Evolutionary conservation across 768 basidiomycete genomes (phyloP).

Genomic region (Leccinum subgranulosum): DNA sequence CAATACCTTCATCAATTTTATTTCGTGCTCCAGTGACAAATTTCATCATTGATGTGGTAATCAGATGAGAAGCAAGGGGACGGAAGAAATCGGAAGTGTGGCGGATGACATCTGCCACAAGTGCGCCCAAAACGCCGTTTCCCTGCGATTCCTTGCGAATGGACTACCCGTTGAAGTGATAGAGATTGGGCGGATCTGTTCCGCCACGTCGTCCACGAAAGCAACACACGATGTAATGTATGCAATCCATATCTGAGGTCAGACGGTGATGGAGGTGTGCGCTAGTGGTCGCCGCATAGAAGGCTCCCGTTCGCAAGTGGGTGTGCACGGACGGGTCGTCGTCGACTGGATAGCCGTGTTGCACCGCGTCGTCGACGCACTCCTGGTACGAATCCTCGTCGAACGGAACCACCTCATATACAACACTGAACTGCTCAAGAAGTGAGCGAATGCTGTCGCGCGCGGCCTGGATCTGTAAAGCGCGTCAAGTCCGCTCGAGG

Average conservation of each 20-base stretch:
- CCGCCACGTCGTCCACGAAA: background rate
- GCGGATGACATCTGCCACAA: background rate
- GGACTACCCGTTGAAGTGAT: background rate
- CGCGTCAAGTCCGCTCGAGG: background rate
- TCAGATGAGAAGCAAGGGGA: background rate
- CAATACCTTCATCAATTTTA: background rate
- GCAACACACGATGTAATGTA: background rate
- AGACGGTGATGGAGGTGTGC: background rate
- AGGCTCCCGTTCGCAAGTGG: background rate
- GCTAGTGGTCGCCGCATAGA: background rate
- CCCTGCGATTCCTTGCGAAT: background rate
- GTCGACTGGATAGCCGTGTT: background rate
- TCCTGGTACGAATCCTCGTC: background rate
- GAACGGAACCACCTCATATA: background rate
- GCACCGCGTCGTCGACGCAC: background rate
- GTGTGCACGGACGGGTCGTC: background rate
- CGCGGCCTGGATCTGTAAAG: background rate
- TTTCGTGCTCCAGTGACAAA: background rate
- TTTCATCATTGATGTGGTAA: background rate
- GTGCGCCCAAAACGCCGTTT: background rate
- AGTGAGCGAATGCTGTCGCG: background rate
- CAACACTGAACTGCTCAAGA: background rate
- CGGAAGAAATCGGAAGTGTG: background rate
- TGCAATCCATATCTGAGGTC: background rate
- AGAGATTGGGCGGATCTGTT: background rate